Evolutionary conservation across 2,329 filamentous ascomycete species (phyloP), one percentile per base, ranked within the genome.

Genomic region (Fusarium coffeatum): DNA sequence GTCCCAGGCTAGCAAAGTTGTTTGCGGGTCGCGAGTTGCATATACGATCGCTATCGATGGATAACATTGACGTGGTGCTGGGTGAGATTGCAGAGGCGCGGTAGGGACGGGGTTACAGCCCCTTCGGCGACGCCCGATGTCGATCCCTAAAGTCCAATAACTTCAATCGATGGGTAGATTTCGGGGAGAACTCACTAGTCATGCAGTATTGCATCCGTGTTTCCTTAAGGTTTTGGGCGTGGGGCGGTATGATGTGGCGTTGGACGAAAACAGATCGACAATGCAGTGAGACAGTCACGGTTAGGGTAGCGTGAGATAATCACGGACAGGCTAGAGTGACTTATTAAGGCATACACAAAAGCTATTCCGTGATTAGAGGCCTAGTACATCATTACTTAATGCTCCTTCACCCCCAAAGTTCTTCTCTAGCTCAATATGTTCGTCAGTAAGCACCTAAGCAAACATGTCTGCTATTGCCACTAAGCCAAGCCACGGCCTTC

Each of bases 41-140:
- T n/a, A 9, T 67, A 34, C 50, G 64, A 10, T 40, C 45, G 4
- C 27, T 67, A 11, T 55, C 62, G 1, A 67, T 66, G 61, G 64
- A 67, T 3, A 66, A 27, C 25, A 66, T 66, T 1, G 61, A 66
- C 34, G 23, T 6, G 3, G 61, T 66, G 23, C 55, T 66, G 16
- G 27, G 47, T 6, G 64, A 66, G 20, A 66, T 66, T 23, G 62
- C 50, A 5, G 55, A 61, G 25, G 43, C 45, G 13, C 27, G 43
- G 18, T 65, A 64, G 8, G 8, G 10, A 8, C 20, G 27, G 27
- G 22, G 16, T 5, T 16, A 42, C 27, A 23, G 22, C 11, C n/a
- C 18, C 32, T 34, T 32, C 32, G 22, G 32, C 13, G 9, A 27
- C 22, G 23, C 9, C 32, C 18, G 22, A 41, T 37, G 18, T 34